These are phyloP conservation scores for Gaeumannomyces sp. DNA, from an alignment of 2,329 filamentous ascomycete species.

Conservation along the genomic window DNA sequence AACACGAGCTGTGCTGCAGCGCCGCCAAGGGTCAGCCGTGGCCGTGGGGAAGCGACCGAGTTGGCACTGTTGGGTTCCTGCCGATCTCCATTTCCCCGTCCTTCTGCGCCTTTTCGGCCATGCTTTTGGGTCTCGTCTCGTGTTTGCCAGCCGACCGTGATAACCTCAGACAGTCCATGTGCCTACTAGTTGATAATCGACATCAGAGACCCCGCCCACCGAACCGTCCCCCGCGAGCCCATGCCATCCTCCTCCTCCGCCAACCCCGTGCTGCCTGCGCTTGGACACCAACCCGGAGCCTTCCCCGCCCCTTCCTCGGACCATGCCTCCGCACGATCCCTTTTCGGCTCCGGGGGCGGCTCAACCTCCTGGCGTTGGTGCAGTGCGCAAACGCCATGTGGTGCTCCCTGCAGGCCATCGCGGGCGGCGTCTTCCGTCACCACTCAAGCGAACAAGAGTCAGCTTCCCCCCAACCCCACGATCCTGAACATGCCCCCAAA, in stretches of 20 bases:
- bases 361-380: too few species aligned
- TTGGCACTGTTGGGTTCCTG: neutral
- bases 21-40: neutral
- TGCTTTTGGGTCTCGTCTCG: neutral
- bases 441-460: too few species aligned
- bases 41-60: neutral
- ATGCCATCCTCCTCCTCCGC: neutral
- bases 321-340: too few species aligned
- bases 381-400: too few species aligned
- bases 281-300: neutral
- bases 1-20: neutral
- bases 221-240: neutral
- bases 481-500: too few species aligned
- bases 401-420: too few species aligned
- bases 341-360: too few species aligned
- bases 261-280: neutral
- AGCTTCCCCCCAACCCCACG: too few species aligned
- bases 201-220: neutral
- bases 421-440: too few species aligned
- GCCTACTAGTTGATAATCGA: too few species aligned
- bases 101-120: too few species aligned
- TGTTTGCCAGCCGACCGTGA: neutral
- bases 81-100: too few species aligned
- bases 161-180: neutral
- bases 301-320: neutral